These are phyloP conservation scores for Yamadazyma buinensis DNA, from an alignment of 1,139 yeast species.

Conservation along the genomic window DNA sequence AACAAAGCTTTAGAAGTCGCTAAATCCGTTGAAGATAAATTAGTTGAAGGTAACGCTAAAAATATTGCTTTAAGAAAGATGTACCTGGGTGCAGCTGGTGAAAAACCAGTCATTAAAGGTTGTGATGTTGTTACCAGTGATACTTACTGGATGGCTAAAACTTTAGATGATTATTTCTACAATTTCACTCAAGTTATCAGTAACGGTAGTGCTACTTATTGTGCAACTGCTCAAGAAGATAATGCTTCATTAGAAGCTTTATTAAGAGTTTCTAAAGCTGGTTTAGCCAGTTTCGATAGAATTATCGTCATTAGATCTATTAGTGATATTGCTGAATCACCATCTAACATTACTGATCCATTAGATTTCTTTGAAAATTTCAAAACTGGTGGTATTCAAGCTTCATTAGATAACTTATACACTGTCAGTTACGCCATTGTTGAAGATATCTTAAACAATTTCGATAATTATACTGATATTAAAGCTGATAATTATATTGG, in stretches of 20 bases:
- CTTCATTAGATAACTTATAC: constrained; percentile 50
- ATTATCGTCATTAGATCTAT: constrained; percentile 61
- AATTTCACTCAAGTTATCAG: constrained; percentile 48
- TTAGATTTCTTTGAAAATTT: constrained; percentile 49
- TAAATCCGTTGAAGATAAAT: constrained; percentile 25
- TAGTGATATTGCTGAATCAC: constrained; percentile 60
- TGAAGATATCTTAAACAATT: constrained; percentile 49
- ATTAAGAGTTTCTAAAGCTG: constrained; percentile 50
- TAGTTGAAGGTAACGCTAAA: constrained; percentile 43
- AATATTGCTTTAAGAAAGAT: constrained; percentile 45
- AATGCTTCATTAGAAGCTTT: constrained; percentile 63
- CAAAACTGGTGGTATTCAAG: constrained; percentile 50
- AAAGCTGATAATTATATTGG: constrained; percentile 55
- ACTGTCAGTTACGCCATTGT: constrained; percentile 55
- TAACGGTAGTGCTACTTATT: constrained; percentile 57
- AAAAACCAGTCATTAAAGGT: constrained; percentile 43
- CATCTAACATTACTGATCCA: constrained; percentile 41
- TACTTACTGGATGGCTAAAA: constrained; percentile 55
- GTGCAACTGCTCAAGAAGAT: constrained; percentile 67
- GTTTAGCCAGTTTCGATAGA: constrained; percentile 55
- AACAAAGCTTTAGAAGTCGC: constrained; percentile 58
- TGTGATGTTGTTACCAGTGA: constrained; percentile 65
- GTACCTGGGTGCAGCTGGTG: constrained; percentile 50
- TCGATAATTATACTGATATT: constrained; percentile 47
- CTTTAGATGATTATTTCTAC: constrained; percentile 48